These are phyloP conservation scores for Penicillium oxalicum DNA, from an alignment of 2,329 filamentous ascomycete species.

Conservation along the genomic window DNA sequence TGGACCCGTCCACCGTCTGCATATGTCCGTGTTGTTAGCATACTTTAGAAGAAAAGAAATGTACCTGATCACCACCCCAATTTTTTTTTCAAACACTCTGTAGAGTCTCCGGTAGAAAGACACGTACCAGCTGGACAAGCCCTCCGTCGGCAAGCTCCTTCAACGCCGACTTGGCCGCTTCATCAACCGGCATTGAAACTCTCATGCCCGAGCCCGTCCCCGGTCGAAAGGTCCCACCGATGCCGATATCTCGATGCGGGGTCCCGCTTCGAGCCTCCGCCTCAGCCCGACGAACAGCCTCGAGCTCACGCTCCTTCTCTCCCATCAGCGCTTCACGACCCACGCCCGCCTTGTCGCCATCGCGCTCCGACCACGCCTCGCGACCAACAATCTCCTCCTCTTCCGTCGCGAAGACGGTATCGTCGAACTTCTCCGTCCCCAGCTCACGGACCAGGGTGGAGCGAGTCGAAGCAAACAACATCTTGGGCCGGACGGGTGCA, in stretches of 20 bases:
- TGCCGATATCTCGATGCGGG: constrained; percentile 43
- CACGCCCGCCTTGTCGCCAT: constrained; percentile 36
- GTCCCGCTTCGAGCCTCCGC: constrained; percentile 53
- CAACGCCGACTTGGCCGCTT: constrained; percentile 50
- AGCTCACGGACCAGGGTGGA: constrained; percentile 55
- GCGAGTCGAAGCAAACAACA: constrained; percentile 60
- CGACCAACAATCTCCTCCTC: constrained; percentile 51
- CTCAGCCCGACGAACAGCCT: constrained; percentile 54
- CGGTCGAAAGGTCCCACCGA: constrained; percentile 34
- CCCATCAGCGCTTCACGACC: constrained; percentile 51
- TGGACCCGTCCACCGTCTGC: constrained; percentile 38
- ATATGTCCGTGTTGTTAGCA: constrained; percentile 2
- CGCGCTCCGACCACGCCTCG: constrained; percentile 50
- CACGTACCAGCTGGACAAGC: constrained; percentile 48
- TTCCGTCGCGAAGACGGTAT: constrained; percentile 55
- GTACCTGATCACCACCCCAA: too few relatives aligned
- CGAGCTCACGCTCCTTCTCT: constrained; percentile 54
- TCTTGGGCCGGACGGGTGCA: constrained; percentile 60
- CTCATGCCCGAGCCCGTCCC: constrained; percentile 34
- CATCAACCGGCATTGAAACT: constrained; percentile 49
- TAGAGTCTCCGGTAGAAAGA: neutral
- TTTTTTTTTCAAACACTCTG: constrained; percentile 10
- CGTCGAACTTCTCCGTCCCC: constrained; percentile 55
- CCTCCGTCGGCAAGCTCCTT: constrained; percentile 32
- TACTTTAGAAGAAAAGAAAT: constrained; percentile 6